Percentiles rank a stretch among this genome's conserved stretches.
Evolutionary conservation across 139 green algal genomes (phyloP).

Genomic region (Eudorina sp.): DNA sequence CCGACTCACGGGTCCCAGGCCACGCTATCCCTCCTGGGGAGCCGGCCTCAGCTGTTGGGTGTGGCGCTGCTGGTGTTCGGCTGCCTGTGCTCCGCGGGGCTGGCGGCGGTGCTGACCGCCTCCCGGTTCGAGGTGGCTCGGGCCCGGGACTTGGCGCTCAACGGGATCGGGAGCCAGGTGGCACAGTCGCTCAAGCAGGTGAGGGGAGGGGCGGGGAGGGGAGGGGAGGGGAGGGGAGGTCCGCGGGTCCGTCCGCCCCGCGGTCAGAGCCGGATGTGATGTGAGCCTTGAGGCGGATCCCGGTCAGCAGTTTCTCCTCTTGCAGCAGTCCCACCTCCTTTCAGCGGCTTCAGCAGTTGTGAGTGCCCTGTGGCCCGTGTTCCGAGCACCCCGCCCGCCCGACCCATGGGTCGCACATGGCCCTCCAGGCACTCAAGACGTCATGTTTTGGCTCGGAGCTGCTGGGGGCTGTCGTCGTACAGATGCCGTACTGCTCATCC

Average conservation of each 20-base stretch:
- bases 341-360: too few relatives aligned
- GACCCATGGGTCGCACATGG: too few relatives aligned
- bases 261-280: too few relatives aligned
- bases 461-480: neutral
- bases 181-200: neutral
- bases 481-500: neutral
- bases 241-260: too few relatives aligned
- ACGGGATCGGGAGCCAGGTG: neutral
- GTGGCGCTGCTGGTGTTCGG: neutral
- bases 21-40: neutral
- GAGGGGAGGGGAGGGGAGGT: too few relatives aligned
- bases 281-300: too few relatives aligned
- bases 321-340: too few relatives aligned
- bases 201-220: too few relatives aligned
- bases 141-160: neutral
- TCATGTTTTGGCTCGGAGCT: constrained; percentile 2
- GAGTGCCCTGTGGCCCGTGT: too few relatives aligned
- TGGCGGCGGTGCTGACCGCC: neutral
- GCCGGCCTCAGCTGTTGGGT: neutral
- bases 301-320: too few relatives aligned
- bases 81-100: neutral
- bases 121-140: neutral
- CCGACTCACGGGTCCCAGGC: too few relatives aligned
- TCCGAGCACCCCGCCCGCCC: too few relatives aligned
- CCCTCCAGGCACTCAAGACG: constrained; percentile 8